Evolutionary conservation across 2,329 filamentous ascomycete species (phyloP), one percentile per base, ranked within the genome.

Genomic region (Mycogone perniciosa): DNA sequence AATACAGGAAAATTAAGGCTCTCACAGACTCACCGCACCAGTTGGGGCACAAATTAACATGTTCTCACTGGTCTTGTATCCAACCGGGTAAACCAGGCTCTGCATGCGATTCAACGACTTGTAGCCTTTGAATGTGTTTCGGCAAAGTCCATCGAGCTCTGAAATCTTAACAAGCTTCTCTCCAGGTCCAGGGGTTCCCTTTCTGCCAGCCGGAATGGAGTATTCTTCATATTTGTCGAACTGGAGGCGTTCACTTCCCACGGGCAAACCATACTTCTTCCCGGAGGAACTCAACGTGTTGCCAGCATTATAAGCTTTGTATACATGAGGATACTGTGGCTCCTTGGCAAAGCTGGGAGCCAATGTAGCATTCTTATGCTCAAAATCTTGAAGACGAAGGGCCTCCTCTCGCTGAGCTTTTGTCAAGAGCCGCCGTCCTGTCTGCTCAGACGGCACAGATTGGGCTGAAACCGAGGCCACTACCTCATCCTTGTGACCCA

Each of bases 41-140:
- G 93, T 99, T 4, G 93, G 93, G 26, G 93, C 93, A 68, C 93
- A 99, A 53, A 99, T 95, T 46, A 99, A 81, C 92, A 99, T 96
- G 60, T 99, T 99, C 70, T 99, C 93, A 63, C 84, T 96, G 2
- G 89, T 96, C 66, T 86, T 89, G 71, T 99, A 97, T 0, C 91
- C 93, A 5, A 99, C 89, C 1, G 90, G 90, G 62, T 96, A 96
- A 0, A 97, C 88, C 44, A 99, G 76, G 66, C 91, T 97, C 71
- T 99, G 93, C 95, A 99, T 99, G 30, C 95, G 86, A 64, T 99
- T 99, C 53, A 99, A 78, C 3, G 87, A 73, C 69, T 91, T 92
- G 75, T 99, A 99, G 0, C 91, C 91, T 63, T 86, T 88, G 73
- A 99, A 99, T 0, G 93, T 99, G n/a, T 81, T 82, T 54, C 82